Conservation (phyloP, 495 filamentous ascomycete species). For the Hamigera avellanea region DNA sequence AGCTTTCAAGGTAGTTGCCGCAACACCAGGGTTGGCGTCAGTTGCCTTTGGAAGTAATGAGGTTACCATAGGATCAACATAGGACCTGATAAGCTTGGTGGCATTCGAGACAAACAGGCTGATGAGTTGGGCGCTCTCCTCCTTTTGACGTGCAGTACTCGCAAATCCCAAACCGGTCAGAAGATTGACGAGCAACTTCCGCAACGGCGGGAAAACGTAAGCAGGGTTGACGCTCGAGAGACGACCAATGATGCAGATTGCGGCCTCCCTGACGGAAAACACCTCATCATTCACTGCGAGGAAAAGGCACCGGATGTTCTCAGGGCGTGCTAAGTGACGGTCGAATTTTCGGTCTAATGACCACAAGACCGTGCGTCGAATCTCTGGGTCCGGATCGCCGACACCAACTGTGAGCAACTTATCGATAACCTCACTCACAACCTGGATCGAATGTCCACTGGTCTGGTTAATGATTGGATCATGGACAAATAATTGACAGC, state of each 20-base stretch:
- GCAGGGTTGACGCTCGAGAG: conserved; percentile 86
- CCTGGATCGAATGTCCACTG: conserved; percentile 88
- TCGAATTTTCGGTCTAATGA: conserved; percentile 92
- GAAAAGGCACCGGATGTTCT: conserved; percentile 91
- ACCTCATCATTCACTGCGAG: conserved; percentile 93
- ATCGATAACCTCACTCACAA: conserved; percentile 94
- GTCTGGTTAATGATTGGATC: conserved; percentile 98
- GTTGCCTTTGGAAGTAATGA: conserved; percentile 80
- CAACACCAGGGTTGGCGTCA: conserved; percentile 74
- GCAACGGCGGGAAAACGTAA: conserved; percentile 88
- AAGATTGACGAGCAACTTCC: conserved; percentile 91
- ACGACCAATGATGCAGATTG: conserved; percentile 91
- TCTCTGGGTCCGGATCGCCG: conserved; percentile 79
- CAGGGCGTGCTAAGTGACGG: conserved; percentile 83
- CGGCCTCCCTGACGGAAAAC: conserved; percentile 83
- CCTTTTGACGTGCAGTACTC: conserved; percentile 84
- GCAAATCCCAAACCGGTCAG: conserved; percentile 92
- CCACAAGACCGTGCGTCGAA: conserved; percentile 74
- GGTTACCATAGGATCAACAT: conserved; percentile 87
- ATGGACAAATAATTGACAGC: conserved; percentile 90
- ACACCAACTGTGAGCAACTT: conserved; percentile 90
- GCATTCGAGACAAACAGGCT: conserved; percentile 86
- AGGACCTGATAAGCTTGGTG: conserved; percentile 81
- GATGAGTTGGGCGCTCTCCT: conserved; percentile 88
- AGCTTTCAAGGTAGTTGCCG: conserved; percentile 83